Evolutionary conservation across 2,329 filamentous ascomycete species (phyloP).

Genomic region (Diaporthe citrichinensis): DNA sequence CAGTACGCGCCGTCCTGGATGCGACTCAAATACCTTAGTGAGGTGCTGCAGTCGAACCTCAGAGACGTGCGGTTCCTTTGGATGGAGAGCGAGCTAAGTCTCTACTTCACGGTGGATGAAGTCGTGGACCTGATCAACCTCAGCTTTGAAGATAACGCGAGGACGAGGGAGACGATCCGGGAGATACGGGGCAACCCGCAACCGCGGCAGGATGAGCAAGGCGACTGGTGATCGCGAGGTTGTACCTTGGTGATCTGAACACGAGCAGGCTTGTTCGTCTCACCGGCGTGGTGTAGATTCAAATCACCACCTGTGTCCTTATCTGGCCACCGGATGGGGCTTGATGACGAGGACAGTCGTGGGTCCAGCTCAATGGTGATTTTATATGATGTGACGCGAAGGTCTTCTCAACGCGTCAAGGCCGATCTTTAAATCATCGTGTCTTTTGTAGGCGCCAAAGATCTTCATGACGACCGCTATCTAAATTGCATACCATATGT

Average conservation of each 20-base stretch:
- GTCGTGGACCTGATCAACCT: slow-evolving; percentile 73
- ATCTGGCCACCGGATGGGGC: neutral
- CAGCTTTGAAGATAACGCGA: slow-evolving; percentile 75
- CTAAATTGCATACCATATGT: neutral
- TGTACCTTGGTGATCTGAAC: neutral
- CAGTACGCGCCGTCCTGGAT: slow-evolving; percentile 75
- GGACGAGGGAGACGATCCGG: slow-evolving; percentile 69
- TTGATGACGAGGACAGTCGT: neutral
- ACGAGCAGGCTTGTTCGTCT: neutral
- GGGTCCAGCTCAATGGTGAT: neutral
- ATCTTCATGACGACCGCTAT: neutral
- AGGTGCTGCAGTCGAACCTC: slow-evolving; percentile 76
- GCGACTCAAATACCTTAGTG: slow-evolving; percentile 73
- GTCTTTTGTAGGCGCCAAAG: neutral
- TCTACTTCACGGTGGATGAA: slow-evolving; percentile 73
- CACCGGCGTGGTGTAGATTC: neutral
- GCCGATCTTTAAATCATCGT: neutral
- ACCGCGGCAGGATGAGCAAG: slow-evolving; percentile 50
- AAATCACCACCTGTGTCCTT: neutral
- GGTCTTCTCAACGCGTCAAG: neutral
- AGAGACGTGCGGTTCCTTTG: slow-evolving; percentile 74
- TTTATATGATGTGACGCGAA: too few species aligned
- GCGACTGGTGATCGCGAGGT: slow-evolving; percentile 26
- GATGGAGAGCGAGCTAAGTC: slow-evolving; percentile 75
- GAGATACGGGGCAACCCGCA: slow-evolving; percentile 69